Evolutionary conservation across 148 eudicot species (phyloP).

Genomic region (Vaccinium myrtillus): DNA sequence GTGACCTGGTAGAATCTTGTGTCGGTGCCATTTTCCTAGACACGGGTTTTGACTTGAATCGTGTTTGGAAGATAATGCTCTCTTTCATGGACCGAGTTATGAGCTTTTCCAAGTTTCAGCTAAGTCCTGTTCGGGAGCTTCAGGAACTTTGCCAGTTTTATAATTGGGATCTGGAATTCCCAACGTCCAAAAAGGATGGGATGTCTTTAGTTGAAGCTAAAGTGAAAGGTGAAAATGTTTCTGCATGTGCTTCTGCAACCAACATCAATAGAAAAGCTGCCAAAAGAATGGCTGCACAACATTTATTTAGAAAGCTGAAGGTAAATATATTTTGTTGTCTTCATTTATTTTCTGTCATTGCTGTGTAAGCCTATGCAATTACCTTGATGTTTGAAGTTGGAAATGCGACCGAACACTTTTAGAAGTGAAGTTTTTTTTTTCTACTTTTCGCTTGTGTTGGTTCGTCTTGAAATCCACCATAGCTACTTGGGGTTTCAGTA

Average conservation of each 20-base stretch:
- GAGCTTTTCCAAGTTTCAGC: conserved; percentile 55
- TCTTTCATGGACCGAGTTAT: conserved; percentile 65
- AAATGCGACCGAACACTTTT: not conserved
- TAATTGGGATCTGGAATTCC: conserved; percentile 42
- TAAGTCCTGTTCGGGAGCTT: conserved; percentile 73
- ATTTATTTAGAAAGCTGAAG: conserved; percentile 48
- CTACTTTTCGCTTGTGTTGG: not conserved
- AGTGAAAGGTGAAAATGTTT: conserved; percentile 36
- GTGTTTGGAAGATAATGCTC: conserved; percentile 68
- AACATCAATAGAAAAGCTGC: conserved; percentile 59
- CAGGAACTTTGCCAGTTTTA: conserved; percentile 69
- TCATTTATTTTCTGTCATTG: not conserved
- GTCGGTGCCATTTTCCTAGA: conserved; percentile 89
- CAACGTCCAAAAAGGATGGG: conserved; percentile 40
- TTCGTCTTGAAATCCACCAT: not conserved
- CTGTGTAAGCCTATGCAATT: not conserved
- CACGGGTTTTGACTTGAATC: conserved; percentile 70
- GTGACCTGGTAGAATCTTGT: conserved; percentile 93
- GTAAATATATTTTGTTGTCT: conserved; percentile 27
- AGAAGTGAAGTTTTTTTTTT: not conserved
- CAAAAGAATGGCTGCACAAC: conserved; percentile 52
- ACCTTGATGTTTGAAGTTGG: not conserved
- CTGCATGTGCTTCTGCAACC: conserved; percentile 39
- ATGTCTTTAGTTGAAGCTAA: conserved; percentile 44
- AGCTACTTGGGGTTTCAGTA: not conserved